Percentiles rank a stretch among this genome's conserved stretches.
Evolutionary conservation across 139 green algal species (phyloP).

Genomic region (Tetraselmis chui): DNA sequence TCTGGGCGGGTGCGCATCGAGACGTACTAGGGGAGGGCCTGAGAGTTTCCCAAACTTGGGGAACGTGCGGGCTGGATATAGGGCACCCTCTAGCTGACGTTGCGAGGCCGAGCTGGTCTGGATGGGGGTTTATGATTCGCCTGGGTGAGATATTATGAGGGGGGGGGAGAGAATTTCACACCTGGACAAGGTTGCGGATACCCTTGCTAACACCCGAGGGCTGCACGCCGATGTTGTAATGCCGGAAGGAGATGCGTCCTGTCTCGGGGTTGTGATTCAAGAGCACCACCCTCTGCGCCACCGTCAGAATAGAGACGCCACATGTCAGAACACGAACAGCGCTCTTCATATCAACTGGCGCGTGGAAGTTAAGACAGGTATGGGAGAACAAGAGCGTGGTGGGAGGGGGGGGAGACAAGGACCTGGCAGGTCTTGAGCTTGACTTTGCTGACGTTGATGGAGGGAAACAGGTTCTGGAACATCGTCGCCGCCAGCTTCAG

Average conservation of each 20-base stretch:
- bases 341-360: conserved; percentile 26
- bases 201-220: conserved; percentile 69
- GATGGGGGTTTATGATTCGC: no score
- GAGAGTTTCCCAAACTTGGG: no score
- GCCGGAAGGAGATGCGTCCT: conserved; percentile 65
- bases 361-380: not conserved
- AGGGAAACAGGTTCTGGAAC: conserved; percentile 93
- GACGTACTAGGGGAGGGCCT: no score
- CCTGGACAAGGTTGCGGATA: conserved; percentile 68
- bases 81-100: no score
- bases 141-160: no score
- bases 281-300: conserved; percentile 71
- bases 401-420: conserved; percentile 6
- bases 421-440: conserved; percentile 68
- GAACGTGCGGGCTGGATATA: no score
- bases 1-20: no score
- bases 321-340: conserved; percentile 7
- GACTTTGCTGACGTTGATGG: conserved; percentile 85
- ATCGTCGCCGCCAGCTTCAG: conserved; percentile 67
- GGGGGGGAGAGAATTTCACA: not conserved
- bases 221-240: conserved; percentile 76
- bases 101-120: no score
- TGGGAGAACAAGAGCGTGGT: conserved; percentile 2
- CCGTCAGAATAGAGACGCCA: not conserved
- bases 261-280: conserved; percentile 57